A percentile compares a stretch with the other conserved stretches of the same genome.
These are phyloP conservation scores for Candida patagonica DNA, from an alignment of 805 yeast species.

Conservation along the genomic window DNA sequence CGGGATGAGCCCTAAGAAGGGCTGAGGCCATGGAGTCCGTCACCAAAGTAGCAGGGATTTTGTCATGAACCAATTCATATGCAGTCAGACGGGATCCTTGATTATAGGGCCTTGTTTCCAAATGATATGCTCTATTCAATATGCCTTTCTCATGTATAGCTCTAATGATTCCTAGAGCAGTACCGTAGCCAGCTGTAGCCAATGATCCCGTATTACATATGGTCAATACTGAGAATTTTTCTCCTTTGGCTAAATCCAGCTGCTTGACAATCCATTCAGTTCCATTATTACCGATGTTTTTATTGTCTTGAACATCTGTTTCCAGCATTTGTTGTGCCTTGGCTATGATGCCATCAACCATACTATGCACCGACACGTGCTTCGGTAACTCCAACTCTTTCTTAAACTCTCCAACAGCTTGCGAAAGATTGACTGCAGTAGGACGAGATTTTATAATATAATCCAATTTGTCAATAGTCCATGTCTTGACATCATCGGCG, in stretches of 20 bases:
- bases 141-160: conserved; percentile 45
- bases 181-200: conserved; percentile 97
- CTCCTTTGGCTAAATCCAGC: conserved; percentile 37
- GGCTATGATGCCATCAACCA: conserved; percentile 28
- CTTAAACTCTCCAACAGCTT: conserved; percentile 54
- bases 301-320: conserved; percentile 73
- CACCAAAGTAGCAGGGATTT: conserved; percentile 78
- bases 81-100: conserved; percentile 94
- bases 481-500: conserved; percentile 17
- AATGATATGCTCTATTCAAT: conserved; percentile 67
- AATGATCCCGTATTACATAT: conserved; percentile 95
- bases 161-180: conserved; percentile 88
- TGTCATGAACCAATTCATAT: conserved; percentile 76
- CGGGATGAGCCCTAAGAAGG: conserved; percentile 47
- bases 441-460: conserved; percentile 74
- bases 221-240: conserved; percentile 74
- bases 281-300: conserved; percentile 73
- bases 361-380: conserved; percentile 21
- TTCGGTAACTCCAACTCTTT: conserved; percentile 13
- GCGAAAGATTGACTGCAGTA: conserved; percentile 86
- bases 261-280: conserved; percentile 48
- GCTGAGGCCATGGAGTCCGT: conserved; percentile 91
- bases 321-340: conserved; percentile 46
- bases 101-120: conserved; percentile 94
- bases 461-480: conserved; percentile 44